Conservation (phyloP, 495 filamentous ascomycete genomes). For the Penicillium egyptiacum region DNA sequence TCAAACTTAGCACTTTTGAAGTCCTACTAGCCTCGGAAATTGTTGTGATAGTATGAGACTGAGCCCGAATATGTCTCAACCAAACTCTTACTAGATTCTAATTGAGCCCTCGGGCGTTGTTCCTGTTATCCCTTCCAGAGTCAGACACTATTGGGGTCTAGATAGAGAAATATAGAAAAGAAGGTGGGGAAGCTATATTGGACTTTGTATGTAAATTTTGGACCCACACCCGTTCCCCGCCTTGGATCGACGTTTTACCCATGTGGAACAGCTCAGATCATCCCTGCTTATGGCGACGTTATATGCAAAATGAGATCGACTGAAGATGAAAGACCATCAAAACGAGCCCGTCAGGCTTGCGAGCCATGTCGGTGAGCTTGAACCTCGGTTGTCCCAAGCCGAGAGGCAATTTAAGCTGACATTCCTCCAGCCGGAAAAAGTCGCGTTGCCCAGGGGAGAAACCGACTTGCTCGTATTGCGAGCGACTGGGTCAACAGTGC, state of each 20-base stretch:
- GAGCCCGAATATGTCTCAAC: background rate
- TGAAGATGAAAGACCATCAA: slow-evolving; percentile 36
- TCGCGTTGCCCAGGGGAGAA: slow-evolving; percentile 46
- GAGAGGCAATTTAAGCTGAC: background rate
- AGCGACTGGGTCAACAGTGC: slow-evolving; percentile 41
- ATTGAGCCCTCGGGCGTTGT: background rate
- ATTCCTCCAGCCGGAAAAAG: slow-evolving; percentile 40
- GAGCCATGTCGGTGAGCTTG: slow-evolving; percentile 42
- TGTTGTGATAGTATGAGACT: background rate
- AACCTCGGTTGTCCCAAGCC: background rate
- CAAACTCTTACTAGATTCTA: background rate
- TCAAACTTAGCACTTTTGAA: background rate
- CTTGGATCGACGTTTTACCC: background rate
- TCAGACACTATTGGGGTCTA: background rate
- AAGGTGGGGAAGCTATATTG: background rate
- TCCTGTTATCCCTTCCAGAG: background rate
- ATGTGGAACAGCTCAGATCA: background rate
- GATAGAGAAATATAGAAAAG: background rate
- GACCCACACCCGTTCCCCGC: background rate
- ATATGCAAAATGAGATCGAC: slow-evolving; percentile 7
- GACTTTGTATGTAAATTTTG: background rate
- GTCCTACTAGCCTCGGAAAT: background rate
- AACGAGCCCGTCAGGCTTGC: slow-evolving; percentile 43
- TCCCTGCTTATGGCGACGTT: background rate
- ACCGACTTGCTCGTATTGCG: slow-evolving; percentile 43